These are phyloP conservation scores for Penicilliopsis zonata DNA, from an alignment of 495 filamentous ascomycete genomes.

Conservation along the genomic window DNA sequence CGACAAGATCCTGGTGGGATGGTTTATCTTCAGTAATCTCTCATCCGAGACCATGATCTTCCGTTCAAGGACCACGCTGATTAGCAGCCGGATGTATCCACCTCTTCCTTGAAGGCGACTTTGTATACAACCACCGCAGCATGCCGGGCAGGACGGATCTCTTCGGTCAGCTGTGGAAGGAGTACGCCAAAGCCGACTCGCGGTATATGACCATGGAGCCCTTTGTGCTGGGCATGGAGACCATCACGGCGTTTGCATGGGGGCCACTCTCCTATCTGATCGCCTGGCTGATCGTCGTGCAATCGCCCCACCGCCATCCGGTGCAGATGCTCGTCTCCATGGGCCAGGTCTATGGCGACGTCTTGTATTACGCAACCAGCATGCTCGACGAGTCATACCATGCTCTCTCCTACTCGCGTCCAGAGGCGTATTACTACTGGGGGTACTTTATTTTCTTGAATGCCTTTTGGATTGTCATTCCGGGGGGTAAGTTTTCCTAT, in stretches of 20 bases:
- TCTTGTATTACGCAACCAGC: slow-evolving; percentile 70
- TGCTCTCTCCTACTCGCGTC: slow-evolving; percentile 48
- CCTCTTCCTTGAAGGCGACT: slow-evolving; percentile 68
- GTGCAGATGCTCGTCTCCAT: slow-evolving; percentile 55
- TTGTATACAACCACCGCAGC: slow-evolving; percentile 39
- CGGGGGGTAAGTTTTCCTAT: slow-evolving; percentile 36
- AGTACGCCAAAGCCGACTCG: slow-evolving; percentile 68
- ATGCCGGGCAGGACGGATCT: slow-evolving; percentile 36
- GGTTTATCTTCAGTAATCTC: slow-evolving; percentile 30
- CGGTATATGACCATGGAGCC: slow-evolving; percentile 58
- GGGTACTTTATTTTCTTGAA: slow-evolving; percentile 71
- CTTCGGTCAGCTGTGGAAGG: slow-evolving; percentile 70
- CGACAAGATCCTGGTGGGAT: not conserved
- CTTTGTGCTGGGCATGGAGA: slow-evolving; percentile 69
- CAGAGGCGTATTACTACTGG: slow-evolving; percentile 69
- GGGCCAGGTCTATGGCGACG: slow-evolving; percentile 71
- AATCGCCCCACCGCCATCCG: slow-evolving; percentile 48
- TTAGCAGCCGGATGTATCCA: slow-evolving; percentile 48
- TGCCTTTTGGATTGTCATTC: slow-evolving; percentile 64
- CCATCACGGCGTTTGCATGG: slow-evolving; percentile 63
- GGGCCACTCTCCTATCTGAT: slow-evolving; percentile 57
- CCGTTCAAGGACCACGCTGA: slow-evolving; percentile 2
- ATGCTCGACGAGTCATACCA: slow-evolving; percentile 43
- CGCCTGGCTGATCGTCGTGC: slow-evolving; percentile 41
- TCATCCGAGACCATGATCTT: too few species aligned